Evolutionary conservation across 495 filamentous ascomycete genomes (phyloP), one percentile per base, ranked within the genome.

Genomic region (Lasiosphaeria hispida): DNA sequence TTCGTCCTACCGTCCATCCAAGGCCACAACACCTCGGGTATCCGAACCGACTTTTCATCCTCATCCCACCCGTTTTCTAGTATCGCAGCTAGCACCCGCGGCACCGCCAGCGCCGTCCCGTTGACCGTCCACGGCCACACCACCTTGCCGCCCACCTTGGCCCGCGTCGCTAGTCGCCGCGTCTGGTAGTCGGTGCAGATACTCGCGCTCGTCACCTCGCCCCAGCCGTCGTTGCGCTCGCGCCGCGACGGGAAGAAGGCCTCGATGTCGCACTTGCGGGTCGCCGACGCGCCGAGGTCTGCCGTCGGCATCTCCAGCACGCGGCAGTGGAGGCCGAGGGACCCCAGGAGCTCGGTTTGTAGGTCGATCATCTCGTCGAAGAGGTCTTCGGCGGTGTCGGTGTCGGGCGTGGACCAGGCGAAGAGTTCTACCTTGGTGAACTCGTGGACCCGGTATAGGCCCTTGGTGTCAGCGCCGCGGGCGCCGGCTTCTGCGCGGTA

Each of bases 361-460:
- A 97, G 84, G 42, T 81, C 77, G 30, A 97, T 69, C 75, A 98
- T 89, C 65, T 96, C 91, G 56, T 86, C 70, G 70, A 97, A 96
- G 30, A 91, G 67, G 0, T 80, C 78, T 11, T 80, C 70, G 0
- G 82, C 73, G 1, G 71, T 66, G 3, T 61, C 57, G 0, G 43
- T 49, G 19, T 76, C 76, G 9, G 86, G 84, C 0, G 74, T 43
- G 5, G 84, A 84, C 93, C 93, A 98, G 0, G 85, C 90, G 69
- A 98, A 98, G 76, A 98, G 85, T 69, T 98, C 94, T 1, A 97
- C 93, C 67, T 98, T 98, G 39, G 91, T 96, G 74, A 98, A 98
- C 70, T 98, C 94, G 75, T 97, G 94, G n/a, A 98, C 94, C 10
- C 94, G 87, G 74, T 97, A 98, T 7, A 98, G 79, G 8, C 94